Percentiles rank a stretch among this genome's conserved stretches.
Conservation (phyloP, 345 rosid species). For the Brassica carinata region DNA sequence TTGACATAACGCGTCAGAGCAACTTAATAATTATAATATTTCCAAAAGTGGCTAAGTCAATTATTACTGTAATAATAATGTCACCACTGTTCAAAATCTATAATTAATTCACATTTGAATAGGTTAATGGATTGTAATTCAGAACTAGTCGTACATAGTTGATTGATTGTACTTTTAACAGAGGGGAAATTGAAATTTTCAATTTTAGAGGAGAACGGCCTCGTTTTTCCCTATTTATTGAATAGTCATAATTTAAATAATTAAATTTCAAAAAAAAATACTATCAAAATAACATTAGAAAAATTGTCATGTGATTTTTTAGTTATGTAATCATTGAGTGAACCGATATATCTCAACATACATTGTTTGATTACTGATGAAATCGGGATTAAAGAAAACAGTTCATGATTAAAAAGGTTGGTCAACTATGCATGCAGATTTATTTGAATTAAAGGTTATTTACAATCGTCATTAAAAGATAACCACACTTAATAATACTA, state of each 20-base stretch:
- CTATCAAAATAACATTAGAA: neutral
- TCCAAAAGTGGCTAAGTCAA: constrained; percentile 26
- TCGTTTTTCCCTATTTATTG: neutral
- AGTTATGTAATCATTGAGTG: neutral
- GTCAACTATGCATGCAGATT: constrained; percentile 19
- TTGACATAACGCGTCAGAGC: constrained; percentile 31
- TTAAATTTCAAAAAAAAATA: neutral
- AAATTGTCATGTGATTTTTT: neutral
- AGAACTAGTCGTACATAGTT: neutral
- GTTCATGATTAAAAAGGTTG: neutral
- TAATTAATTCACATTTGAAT: neutral
- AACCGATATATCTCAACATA: neutral
- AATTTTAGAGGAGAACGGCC: neutral
- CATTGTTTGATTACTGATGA: neutral
- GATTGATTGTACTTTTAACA: neutral
- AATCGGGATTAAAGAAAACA: neutral
- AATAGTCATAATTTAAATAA: neutral
- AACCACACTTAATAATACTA: constrained; percentile 3
- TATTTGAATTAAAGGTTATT: constrained; percentile 36
- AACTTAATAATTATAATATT: constrained; percentile 23
- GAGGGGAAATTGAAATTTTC: neutral
- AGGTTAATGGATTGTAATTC: neutral
- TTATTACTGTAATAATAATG: constrained; percentile 41
- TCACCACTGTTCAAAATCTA: constrained; percentile 26
- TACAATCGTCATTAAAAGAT: neutral